Percentiles rank a stretch among this genome's conserved stretches.
phyloP scores from a whole-genome alignment of 208 protist species.

The Trypanosoma theileri region DNA sequence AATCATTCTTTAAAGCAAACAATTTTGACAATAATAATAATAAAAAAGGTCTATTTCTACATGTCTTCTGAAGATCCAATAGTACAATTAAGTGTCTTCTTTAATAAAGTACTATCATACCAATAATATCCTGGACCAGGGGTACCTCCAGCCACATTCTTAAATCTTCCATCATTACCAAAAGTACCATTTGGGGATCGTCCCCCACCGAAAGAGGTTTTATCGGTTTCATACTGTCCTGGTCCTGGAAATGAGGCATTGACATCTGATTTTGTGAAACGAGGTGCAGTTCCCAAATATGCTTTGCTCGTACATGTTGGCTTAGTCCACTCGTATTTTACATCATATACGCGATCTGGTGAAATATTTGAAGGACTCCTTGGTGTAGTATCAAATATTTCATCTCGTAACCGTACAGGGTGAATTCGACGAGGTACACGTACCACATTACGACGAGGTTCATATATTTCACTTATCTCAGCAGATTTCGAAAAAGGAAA shows the following conservation, averaged over 20 bases:
- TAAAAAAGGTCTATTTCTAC: constrained; percentile 11
- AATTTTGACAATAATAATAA: constrained; percentile 14
- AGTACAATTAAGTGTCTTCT: constrained; percentile 81
- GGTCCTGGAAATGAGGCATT: constrained; percentile 33
- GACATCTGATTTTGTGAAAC: constrained; percentile 13
- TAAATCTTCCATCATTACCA: constrained; percentile 70
- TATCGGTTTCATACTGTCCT: constrained; percentile 45
- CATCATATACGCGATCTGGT: constrained; percentile 47
- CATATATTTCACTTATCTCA: constrained; percentile 9
- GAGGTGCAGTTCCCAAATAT: constrained; percentile 51
- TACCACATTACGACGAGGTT: constrained; percentile 23
- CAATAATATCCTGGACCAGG: constrained; percentile 65
- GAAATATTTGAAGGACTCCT: constrained; percentile 28
- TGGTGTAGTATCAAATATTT: constrained; percentile 24
- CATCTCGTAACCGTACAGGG: constrained; percentile 10
- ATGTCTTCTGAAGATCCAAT: constrained; percentile 41
- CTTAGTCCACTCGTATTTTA: constrained; percentile 74
- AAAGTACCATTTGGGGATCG: constrained; percentile 40
- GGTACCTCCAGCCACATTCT: constrained; percentile 8
- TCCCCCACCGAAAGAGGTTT: neutral
- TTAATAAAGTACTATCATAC: constrained; percentile 70
- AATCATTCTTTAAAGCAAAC: neutral
- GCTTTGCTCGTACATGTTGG: constrained; percentile 42
- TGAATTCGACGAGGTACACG: constrained; percentile 29
- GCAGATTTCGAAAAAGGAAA: constrained; percentile 39